phyloP scores from a whole-genome alignment of 352 stramenopile species.

The Globisporangium nunn region DNA sequence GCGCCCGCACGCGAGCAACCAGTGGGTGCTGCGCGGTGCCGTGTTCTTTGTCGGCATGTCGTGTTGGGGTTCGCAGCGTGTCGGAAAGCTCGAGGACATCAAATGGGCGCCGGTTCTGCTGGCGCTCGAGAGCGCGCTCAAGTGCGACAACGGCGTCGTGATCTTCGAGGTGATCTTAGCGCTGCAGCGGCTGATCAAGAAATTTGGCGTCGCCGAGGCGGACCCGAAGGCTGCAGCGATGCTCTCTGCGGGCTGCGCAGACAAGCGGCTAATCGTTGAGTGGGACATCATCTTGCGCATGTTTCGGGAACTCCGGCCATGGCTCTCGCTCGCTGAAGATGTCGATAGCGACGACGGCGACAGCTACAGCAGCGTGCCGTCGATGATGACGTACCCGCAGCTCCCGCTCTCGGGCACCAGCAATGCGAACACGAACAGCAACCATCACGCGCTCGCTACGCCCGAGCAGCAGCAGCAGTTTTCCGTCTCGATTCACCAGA shows the following conservation, averaged over 20 bases:
- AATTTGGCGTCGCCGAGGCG: conserved; percentile 43
- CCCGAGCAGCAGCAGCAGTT: conserved; percentile 16
- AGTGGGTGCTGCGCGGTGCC: conserved; percentile 71
- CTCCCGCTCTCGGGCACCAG: background rate
- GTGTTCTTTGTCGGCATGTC: conserved; percentile 89
- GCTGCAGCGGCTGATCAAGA: conserved; percentile 82
- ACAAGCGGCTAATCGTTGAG: conserved; percentile 55
- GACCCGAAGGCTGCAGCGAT: conserved; percentile 5
- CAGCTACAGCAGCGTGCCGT: conserved; percentile 11
- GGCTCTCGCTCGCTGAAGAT: conserved; percentile 52
- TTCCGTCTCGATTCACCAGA: conserved; percentile 54
- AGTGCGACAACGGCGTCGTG: conserved; percentile 69
- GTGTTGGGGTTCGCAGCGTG: conserved; percentile 79
- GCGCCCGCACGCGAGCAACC: conserved; percentile 40
- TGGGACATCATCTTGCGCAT: conserved; percentile 85
- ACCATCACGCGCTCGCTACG: background rate
- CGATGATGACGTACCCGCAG: conserved; percentile 18
- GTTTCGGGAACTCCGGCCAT: conserved; percentile 53
- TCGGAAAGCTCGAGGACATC: conserved; percentile 64
- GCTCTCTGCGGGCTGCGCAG: background rate
- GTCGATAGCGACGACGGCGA: conserved; percentile 17
- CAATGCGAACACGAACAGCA: background rate
- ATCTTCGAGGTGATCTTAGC: conserved; percentile 87
- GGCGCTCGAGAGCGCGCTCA: conserved; percentile 49
- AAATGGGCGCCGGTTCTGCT: conserved; percentile 69